Percentiles rank a stretch among this genome's conserved stretches.
Evolutionary conservation across 306 rosid genomes (phyloP).

Genomic region (Lathyrus tuberosus): DNA sequence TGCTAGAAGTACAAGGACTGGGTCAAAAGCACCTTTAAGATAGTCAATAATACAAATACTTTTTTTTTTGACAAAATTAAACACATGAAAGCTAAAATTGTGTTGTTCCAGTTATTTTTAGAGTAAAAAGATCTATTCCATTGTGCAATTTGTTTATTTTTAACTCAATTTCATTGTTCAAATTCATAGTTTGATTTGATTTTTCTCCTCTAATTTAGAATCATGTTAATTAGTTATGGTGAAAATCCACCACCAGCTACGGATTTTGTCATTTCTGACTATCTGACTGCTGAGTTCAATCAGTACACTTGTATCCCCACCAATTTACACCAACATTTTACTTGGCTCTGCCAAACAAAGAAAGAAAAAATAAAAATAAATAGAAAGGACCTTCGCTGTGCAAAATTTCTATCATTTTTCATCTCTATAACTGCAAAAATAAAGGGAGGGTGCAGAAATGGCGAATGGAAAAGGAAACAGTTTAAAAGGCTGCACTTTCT

Average conservation of each 20-base stretch:
- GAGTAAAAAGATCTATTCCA: not conserved
- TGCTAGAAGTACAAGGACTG: not conserved
- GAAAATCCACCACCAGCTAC: constrained; percentile 72
- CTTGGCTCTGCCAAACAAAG: constrained; percentile 44
- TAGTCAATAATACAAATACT: not conserved
- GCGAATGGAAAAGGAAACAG: constrained; percentile 37
- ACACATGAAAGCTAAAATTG: not conserved
- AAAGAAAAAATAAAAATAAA: constrained; percentile 44
- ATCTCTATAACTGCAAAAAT: constrained; percentile 40
- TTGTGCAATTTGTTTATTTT: not conserved
- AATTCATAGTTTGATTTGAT: constrained; percentile 20
- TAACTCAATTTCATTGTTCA: not conserved
- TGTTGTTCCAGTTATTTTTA: not conserved
- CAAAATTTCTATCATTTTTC: constrained; percentile 63
- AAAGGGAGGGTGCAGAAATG: constrained; percentile 22
- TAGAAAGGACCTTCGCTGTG: constrained; percentile 52
- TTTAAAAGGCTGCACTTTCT: constrained; percentile 30
- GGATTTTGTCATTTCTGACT: constrained; percentile 58
- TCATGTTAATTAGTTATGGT: constrained; percentile 59
- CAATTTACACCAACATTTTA: constrained; percentile 64
- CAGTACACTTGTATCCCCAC: constrained; percentile 74
- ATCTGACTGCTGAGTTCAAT: constrained; percentile 53
- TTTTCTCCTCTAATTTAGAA: constrained; percentile 41
- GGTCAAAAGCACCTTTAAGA: no score
- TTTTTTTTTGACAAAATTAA: not conserved